A percentile compares a stretch with the other conserved stretches of the same genome.
Conservation (phyloP, 139 green algal species). For the Chlamydomonas sp. region DNA sequence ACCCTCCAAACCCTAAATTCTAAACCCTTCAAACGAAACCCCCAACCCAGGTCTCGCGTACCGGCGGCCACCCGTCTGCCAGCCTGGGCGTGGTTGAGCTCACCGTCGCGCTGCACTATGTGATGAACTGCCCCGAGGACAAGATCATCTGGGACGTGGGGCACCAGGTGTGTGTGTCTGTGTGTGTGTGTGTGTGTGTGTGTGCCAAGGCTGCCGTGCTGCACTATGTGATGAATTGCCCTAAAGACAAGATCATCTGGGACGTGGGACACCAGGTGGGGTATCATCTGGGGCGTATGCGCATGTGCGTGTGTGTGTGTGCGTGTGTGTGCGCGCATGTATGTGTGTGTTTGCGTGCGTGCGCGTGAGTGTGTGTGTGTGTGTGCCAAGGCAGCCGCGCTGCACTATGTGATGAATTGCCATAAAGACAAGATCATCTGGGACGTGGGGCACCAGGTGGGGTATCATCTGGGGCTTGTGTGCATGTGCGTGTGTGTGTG, state of each 20-base stretch:
- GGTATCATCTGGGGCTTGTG: too few relatives aligned
- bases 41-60: conserved; percentile 47
- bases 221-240: conserved; percentile 90
- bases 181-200: too few relatives aligned
- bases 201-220: conserved; percentile 88
- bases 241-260: conserved; percentile 84
- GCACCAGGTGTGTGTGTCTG: too few relatives aligned
- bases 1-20: too few relatives aligned
- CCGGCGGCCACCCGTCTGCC: conserved; percentile 80
- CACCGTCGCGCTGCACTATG: conserved; percentile 89
- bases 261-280: conserved; percentile 73
- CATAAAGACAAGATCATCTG: conserved; percentile 87
- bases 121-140: conserved; percentile 86
- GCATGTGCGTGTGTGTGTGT: too few relatives aligned
- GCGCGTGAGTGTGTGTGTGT: too few relatives aligned
- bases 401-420: conserved; percentile 92
- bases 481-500: too few relatives aligned
- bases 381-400: too few relatives aligned
- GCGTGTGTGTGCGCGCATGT: too few relatives aligned
- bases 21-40: too few relatives aligned
- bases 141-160: conserved; percentile 87
- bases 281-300: too few relatives aligned
- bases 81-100: conserved; percentile 89
- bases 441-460: conserved; percentile 74
- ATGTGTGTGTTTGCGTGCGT: too few relatives aligned